phyloP scores from a whole-genome alignment of 1,284 basidiomycete genomes.

The Termitomyces sp. region DNA sequence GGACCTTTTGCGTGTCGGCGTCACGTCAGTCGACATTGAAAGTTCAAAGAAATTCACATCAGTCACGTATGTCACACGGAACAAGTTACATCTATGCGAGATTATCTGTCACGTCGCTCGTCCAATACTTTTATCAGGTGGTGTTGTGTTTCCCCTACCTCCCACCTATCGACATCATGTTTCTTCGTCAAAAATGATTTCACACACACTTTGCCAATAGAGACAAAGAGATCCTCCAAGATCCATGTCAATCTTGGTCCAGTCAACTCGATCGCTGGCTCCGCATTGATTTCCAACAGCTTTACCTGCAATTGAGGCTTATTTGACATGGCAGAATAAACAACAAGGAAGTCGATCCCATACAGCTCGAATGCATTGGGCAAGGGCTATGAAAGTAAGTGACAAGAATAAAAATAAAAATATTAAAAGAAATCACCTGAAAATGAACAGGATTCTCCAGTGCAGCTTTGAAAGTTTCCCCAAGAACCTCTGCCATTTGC shows the following conservation, averaged over 20 bases:
- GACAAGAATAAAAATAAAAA: not conserved
- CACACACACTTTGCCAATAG: slow-evolving; percentile 66
- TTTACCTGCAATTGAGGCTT: slow-evolving; percentile 53
- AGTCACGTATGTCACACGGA: not conserved
- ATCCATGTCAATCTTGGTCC: slow-evolving; percentile 81
- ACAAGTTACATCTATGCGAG: not conserved
- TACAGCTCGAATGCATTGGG: slow-evolving; percentile 96
- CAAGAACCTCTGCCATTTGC: slow-evolving; percentile 65
- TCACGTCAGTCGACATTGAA: slow-evolving; percentile 11
- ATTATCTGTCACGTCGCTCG: slow-evolving; percentile 21
- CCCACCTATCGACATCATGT: slow-evolving; percentile 23
- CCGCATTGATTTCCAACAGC: slow-evolving; percentile 90
- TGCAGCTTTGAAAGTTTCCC: slow-evolving; percentile 83
- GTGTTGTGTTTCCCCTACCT: slow-evolving; percentile 33
- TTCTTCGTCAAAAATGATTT: slow-evolving; percentile 51
- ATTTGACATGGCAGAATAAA: slow-evolving; percentile 32
- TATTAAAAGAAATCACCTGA: slow-evolving; percentile 47
- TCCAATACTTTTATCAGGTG: slow-evolving; percentile 54
- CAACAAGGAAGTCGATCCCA: slow-evolving; percentile 87
- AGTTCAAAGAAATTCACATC: not conserved
- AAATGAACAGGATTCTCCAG: slow-evolving; percentile 83
- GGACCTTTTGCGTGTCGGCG: slow-evolving; percentile 52
- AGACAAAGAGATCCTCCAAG: slow-evolving; percentile 74
- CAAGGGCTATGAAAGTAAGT: slow-evolving; percentile 48
- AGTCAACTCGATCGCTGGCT: slow-evolving; percentile 93